Conservation (phyloP, 140 eudicot species). For the Ambrosia hybrid region DNA sequence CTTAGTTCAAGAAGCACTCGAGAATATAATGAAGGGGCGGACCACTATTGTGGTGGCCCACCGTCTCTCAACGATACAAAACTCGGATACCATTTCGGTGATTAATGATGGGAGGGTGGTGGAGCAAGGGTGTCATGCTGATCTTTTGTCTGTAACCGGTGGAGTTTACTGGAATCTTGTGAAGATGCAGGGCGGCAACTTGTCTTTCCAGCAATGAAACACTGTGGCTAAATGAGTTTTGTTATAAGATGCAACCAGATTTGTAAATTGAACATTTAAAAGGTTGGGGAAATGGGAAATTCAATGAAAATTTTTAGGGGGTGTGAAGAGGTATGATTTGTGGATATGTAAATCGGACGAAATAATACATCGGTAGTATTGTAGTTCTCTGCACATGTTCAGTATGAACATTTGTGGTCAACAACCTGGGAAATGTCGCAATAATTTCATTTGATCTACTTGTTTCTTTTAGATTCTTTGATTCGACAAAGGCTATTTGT, state of each 20-base stretch:
- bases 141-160: constrained; percentile 39
- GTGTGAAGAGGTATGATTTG: background rate
- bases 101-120: constrained; percentile 46
- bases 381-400: constrained; percentile 2
- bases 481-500: background rate
- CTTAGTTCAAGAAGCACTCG: constrained; percentile 55
- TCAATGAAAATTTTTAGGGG: background rate
- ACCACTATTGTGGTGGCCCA: constrained; percentile 55
- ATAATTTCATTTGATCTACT: background rate
- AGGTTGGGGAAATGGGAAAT: constrained; percentile 3
- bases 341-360: background rate
- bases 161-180: constrained; percentile 60
- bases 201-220: constrained; percentile 28
- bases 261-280: background rate
- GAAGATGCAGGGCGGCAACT: constrained; percentile 48
- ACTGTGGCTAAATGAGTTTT: background rate
- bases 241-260: background rate
- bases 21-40: constrained; percentile 49
- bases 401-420: constrained; percentile 4
- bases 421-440: constrained; percentile 2
- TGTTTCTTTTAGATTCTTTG: constrained; percentile 1
- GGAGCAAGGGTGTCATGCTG: constrained; percentile 53
- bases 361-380: background rate
- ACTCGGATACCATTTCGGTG: constrained; percentile 42
- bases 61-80: constrained; percentile 51